Evolutionary conservation across 306 rosid species (phyloP).

Genomic region (Malus fusca): DNA sequence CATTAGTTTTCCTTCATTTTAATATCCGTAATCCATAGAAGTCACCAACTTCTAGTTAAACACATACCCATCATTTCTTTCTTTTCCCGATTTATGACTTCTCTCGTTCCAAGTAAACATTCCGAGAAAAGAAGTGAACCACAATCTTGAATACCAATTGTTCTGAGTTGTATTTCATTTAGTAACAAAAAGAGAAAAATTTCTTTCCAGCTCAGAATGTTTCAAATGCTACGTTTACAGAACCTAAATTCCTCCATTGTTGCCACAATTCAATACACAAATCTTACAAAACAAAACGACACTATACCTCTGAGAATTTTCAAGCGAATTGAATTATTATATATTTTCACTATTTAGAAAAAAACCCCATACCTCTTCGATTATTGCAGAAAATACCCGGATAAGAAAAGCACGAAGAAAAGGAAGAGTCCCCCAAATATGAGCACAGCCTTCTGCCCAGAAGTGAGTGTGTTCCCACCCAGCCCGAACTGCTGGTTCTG

Average conservation of each 20-base stretch:
- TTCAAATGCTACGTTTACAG: not conserved
- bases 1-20: too few relatives aligned
- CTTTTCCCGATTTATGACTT: not conserved
- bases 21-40: not conserved
- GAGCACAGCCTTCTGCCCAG: conserved; percentile 81
- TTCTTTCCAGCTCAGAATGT: not conserved
- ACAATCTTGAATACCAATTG: too few relatives aligned
- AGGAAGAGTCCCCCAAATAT: conserved; percentile 70
- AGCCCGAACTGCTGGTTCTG: conserved; percentile 92
- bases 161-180: too few relatives aligned
- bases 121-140: too few relatives aligned
- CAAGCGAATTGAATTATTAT: conserved; percentile 5
- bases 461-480: conserved; percentile 80
- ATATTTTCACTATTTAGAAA: not conserved
- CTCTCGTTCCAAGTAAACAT: not conserved
- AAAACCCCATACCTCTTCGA: not conserved
- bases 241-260: not conserved
- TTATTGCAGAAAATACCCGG: conserved; percentile 89
- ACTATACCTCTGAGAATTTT: conserved; percentile 4
- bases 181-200: too few relatives aligned
- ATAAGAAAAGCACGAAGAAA: conserved; percentile 68
- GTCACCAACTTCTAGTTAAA: too few relatives aligned
- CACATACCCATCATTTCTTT: too few relatives aligned
- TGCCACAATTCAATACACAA: conserved; percentile 5
- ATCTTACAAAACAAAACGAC: not conserved